phyloP scores from a whole-genome alignment of 2,329 filamentous ascomycete species.

The Aspergillus pseudoglaucus region DNA sequence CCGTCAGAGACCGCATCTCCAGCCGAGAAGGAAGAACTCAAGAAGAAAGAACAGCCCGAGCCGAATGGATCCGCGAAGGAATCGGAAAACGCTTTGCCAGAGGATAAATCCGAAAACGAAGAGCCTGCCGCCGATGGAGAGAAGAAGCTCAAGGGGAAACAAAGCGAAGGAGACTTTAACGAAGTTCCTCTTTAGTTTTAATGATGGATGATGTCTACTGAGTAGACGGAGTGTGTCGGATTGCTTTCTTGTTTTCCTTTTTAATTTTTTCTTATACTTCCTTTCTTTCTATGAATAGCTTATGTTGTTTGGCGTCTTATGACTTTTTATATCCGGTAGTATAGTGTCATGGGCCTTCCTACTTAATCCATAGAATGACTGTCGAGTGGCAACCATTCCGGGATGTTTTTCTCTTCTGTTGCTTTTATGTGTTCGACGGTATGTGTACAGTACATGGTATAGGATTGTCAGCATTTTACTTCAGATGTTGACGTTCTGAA shows the following conservation, averaged over 20 bases:
- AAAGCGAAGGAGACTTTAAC: constrained; percentile 29
- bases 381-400: neutral
- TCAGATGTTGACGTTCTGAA: no score
- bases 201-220: neutral
- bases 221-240: neutral
- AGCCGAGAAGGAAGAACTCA: constrained; percentile 6
- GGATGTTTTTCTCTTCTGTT: neutral
- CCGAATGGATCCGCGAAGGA: constrained; percentile 8
- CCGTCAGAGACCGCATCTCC: neutral
- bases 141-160: constrained; percentile 25
- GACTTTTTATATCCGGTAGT: constrained; percentile 8
- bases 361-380: neutral
- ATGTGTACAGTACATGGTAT: no score
- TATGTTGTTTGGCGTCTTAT: constrained; percentile 1
- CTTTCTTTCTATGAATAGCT: neutral
- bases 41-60: constrained; percentile 7
- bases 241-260: neutral
- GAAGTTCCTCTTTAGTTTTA: constrained; percentile 24
- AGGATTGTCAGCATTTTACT: no score
- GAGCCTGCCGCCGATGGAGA: constrained; percentile 9
- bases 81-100: constrained; percentile 6
- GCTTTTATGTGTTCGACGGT: neutral
- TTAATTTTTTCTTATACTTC: neutral
- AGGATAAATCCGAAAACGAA: constrained; percentile 12
- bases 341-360: constrained; percentile 1